A percentile compares a stretch with the other conserved stretches of the same genome.
phyloP scores from a whole-genome alignment of 2,329 filamentous ascomycete genomes.

The Nigrograna mackinnonii region DNA sequence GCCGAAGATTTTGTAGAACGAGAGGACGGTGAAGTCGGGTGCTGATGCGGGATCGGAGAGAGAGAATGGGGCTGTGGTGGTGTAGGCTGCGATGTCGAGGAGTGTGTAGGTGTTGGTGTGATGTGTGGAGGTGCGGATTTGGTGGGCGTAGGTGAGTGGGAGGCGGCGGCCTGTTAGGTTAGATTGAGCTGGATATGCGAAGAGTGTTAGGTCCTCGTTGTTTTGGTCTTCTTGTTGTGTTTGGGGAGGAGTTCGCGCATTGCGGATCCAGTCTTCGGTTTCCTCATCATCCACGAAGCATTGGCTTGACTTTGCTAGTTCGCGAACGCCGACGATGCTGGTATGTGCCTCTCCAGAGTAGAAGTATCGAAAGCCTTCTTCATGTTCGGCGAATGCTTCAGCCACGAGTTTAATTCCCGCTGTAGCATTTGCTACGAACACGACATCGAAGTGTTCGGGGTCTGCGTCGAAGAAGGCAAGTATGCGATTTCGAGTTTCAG shows the following conservation, averaged over 20 bases:
- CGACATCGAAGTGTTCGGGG: constrained; percentile 78
- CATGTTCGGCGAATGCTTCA: constrained; percentile 70
- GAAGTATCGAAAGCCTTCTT: constrained; percentile 72
- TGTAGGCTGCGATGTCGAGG: constrained; percentile 68
- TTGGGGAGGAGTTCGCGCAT: background rate
- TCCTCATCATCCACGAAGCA: constrained; percentile 68
- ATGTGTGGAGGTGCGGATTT: constrained; percentile 15
- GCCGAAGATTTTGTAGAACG: constrained; percentile 95
- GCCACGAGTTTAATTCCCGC: constrained; percentile 84
- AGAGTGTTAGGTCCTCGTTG: constrained; percentile 43
- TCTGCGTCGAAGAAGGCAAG: constrained; percentile 80
- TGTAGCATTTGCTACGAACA: constrained; percentile 94
- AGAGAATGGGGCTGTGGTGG: constrained; percentile 64
- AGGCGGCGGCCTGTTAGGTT: constrained; percentile 84
- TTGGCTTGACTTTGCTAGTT: constrained; percentile 64
- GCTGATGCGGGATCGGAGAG: constrained; percentile 60
- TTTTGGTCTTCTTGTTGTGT: constrained; percentile 11
- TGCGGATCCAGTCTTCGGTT: constrained; percentile 68
- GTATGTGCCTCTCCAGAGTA: constrained; percentile 88
- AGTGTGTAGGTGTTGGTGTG: constrained; percentile 66
- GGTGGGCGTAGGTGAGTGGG: constrained; percentile 63
- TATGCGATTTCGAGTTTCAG: constrained; percentile 43
- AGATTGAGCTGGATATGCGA: constrained; percentile 88
- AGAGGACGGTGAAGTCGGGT: constrained; percentile 83
- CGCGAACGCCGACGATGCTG: constrained; percentile 77